Base-by-base conservation (phyloP, 805 yeast genomes). In the Hanseniaspora nectarophila region DNA sequence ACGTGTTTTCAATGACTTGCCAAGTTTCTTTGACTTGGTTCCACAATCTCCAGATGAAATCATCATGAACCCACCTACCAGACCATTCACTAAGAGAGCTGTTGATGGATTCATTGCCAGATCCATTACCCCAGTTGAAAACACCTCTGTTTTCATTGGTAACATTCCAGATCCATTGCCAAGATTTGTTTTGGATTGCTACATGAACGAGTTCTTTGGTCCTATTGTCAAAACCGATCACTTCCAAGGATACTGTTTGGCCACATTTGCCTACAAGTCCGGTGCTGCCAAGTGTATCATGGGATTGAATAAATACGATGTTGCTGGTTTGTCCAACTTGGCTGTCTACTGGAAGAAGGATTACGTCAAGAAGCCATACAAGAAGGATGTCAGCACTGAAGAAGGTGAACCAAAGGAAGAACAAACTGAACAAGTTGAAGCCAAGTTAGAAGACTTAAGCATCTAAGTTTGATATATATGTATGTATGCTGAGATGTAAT, bases 331-430 rank as follows among this genome's bases (percentile, higher is more conserved):
- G 21, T 74, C 95, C 62, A 81, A 83, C 21, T 67, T 86, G 63
- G 82, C 81, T 63, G 79, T 87, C 59, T 89, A 94, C 32, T 88
- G 95, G 95, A 95, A 95, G 50, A 84, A 80, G 64, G 83, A 73
- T 55, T 70, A 69, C 56, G 63, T 64, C 21, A 63, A 67, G 24
- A 66, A 64, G 51, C 59, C 64, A 51, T 68, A 65, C 54, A 60
- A 59, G 54, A 55, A 56, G 35, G 49, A 32, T 12, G 33, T 28
- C 20, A 35, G 20, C 35, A 9, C 34, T 20, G 50, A 45, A 40
- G 61, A 51, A 50, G 53, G 43, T 33, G 54, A 38, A 16, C 54
- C 28, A 26, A 43, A 45, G 38, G 45, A 37, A 32, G 33, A 40
- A 20, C 38, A 43, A 35, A 20, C 32, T 10, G 43, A 45, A 34